Percentiles rank a stretch among this genome's conserved stretches.
Evolutionary conservation across 768 basidiomycete genomes (phyloP).

Genomic region (Dentipellis sp.): DNA sequence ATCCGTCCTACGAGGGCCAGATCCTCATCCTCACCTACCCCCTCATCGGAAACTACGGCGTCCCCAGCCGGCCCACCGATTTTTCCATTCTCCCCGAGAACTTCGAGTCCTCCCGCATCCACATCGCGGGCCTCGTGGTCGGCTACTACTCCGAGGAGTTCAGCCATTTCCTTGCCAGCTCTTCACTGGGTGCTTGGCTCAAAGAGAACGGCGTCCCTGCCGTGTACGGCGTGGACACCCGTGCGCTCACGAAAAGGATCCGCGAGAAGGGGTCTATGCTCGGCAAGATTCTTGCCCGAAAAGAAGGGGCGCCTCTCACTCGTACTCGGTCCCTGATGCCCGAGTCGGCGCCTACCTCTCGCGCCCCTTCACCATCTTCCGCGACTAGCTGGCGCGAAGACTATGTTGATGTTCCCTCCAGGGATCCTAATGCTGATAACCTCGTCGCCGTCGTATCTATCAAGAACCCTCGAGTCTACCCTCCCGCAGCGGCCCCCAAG

Average conservation of each 20-base stretch:
- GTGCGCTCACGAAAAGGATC: slow-evolving; percentile 93
- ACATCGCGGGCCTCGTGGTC: slow-evolving; percentile 84
- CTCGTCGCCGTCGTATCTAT: slow-evolving; percentile 88
- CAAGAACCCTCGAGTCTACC: slow-evolving; percentile 55
- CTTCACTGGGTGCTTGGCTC: slow-evolving; percentile 85
- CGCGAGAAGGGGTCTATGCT: slow-evolving; percentile 92
- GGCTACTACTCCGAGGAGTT: slow-evolving; percentile 92
- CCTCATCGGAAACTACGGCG: slow-evolving; percentile 94
- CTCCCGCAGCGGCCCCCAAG: slow-evolving; percentile 43
- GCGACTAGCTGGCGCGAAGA: slow-evolving; percentile 66
- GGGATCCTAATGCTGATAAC: slow-evolving; percentile 83
- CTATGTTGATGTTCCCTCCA: slow-evolving; percentile 74
- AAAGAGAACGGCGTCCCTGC: slow-evolving; percentile 93
- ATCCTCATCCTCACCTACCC: slow-evolving; percentile 98
- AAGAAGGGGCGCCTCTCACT: slow-evolving; percentile 33
- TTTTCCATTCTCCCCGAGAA: slow-evolving; percentile 54
- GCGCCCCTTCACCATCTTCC: slow-evolving; percentile 44
- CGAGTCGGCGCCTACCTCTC: slow-evolving; percentile 33
- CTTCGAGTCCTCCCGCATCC: slow-evolving; percentile 94
- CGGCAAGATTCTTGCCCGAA: slow-evolving; percentile 70
- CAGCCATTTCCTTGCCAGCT: slow-evolving; percentile 88
- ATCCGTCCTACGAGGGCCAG: slow-evolving; percentile 97
- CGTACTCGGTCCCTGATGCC: slow-evolving; percentile 26
- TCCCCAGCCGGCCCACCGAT: slow-evolving; percentile 57
- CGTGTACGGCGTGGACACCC: slow-evolving; percentile 92